Evolutionary conservation across 1,284 basidiomycete species (phyloP), one percentile per base, ranked within the genome.

Genomic region (Cystobasidium slooffiae): DNA sequence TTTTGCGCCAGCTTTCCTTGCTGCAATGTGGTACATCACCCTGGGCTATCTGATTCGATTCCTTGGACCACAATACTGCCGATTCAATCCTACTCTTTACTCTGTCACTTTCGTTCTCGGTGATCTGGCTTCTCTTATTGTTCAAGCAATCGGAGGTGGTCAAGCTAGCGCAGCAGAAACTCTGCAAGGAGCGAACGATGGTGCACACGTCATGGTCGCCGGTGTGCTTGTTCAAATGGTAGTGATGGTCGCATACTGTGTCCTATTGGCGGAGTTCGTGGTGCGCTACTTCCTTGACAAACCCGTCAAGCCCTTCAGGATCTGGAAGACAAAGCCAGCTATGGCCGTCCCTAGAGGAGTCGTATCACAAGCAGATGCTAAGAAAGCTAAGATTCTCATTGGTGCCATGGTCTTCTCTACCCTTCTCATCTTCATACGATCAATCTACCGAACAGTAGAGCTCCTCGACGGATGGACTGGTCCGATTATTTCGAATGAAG

Each of bases 141-240:
- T 88, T 20, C 88, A 89, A 81, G 87, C 85, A 8, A 81, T 83
- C 12, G 88, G 88, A 53, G 88, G 88, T 22, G 87, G 84, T n/a
- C 80, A 85, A n/a, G 88, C 87, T 4, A 83, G 86, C 0, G 77
- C 78, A 2, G 84, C 77, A 0, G 43, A 46, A 6, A 68, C 70
- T 5, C 16, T 56, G 43, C 24, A 56, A 39, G 75, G 18, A 46
- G 70, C 75, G 9, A 52, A 77, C 24, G 62, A 63, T 62, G 85
- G 84, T 24, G 84, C 81, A 1, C 81, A 85, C 67, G 83, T 88
- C 41, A 73, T 88, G 87, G 82, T 88, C 4, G 85, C 80, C 39
- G 88, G 88, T 68, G 88, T 88, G 75, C 81, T 84, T 43, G 84
- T 88, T 75, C 88, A 88, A 79, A 81, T 88, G 58, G 46, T 59